Base-by-base conservation (phyloP, 306 rosid genomes). In the Sechiopsis laciniata region DNA sequence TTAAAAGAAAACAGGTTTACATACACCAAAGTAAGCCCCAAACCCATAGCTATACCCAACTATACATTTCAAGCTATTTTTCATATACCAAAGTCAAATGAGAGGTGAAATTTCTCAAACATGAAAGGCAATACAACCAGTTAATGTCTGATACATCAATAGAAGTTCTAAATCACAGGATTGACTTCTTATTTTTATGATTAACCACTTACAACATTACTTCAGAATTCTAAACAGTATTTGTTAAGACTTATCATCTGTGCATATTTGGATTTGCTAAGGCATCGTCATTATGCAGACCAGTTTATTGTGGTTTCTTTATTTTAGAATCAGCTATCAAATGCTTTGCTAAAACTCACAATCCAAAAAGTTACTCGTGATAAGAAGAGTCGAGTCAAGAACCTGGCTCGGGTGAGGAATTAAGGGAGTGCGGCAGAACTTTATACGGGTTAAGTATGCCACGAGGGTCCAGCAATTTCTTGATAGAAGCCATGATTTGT, bases 371-470 rank as follows among this genome's bases (percentile, higher is more conserved):
- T 65, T 20, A 19, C 35, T 56, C 63, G 11, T 9, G 11, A 29
- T 32, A 35, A 72, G 63, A 19, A 35, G 62, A 50, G 61, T 10
- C 0, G 10, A 46, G 40, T 68, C 42, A 50, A 50, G 42, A 24
- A 46, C 74, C 56, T 21, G 74, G 58, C 35, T 24, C 57, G 20
- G 40, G 20, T 22, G 60, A 55, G 42, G 92, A 83, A 72, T 51
- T 37, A 66, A 83, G 37, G 21, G 87, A 80, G 75, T 65, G 82
- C 0, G 97, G 98, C 74, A 93, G 96, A 81, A 93, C 96, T 87
- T 93, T 93, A 69, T 93, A 93, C 14, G 98, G 98, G 78, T 93
- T 93, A 79, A 93, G 98, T 78, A 93, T 88, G 77, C 87, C 88
- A 60, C 83, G 78, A 10, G 98, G 94, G 75, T 93, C 98, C 89